Base-by-base conservation (phyloP, 805 yeast genomes). In the Wickerhamomyces sydowiorum region DNA sequence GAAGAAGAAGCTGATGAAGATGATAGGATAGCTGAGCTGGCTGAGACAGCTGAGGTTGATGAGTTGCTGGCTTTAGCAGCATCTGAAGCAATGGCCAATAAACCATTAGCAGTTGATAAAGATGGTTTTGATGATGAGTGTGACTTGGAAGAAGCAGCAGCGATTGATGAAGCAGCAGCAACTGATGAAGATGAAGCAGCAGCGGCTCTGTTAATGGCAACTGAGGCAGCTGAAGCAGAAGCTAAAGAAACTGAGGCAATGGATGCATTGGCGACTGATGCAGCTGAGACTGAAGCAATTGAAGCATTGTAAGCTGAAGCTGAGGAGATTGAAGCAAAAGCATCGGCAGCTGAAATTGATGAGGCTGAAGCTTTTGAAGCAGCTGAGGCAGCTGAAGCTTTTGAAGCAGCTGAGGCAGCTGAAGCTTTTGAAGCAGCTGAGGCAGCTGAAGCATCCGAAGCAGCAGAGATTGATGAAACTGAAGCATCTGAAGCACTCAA, bases 81-180 rank as follows among this genome's bases (percentile, higher is more conserved):
- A 45, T 56, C 57, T 28, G 67, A 61, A 33, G 75, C 66, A 39
- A 67, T 53, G 36, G 70, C 68, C 29, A 59, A 43, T 32, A 62
- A 47, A 29, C 66, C 67, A 45, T 54, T 52, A 40, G 65, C 60
- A 42, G 52, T 52, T n/a, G 49, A 39, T 37, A 62, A 49, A n/a
- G 56, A 45, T 8, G 46, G 48, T 32, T 37, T 36, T 22, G 50
- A 28, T 42, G 51, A 46, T 15, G 40, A 30, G 27, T 61, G 53
- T 27, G 63, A 53, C 55, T 59, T 60, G 35, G 57, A 49, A 42
- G 60, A 57, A 46, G 61, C 65, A 15, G 70, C 64, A 37, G 76
- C 67, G 47, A 57, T 59, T n/a, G 59, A 50, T 40, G 66, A 47
- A 9, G 63, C 47, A 8, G 48, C 51, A 17, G 50, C 39, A 52